Percentiles rank a stretch among this genome's conserved stretches.
Conservation (phyloP, 2,329 filamentous ascomycete genomes). For the Sporothrix globosa region DNA sequence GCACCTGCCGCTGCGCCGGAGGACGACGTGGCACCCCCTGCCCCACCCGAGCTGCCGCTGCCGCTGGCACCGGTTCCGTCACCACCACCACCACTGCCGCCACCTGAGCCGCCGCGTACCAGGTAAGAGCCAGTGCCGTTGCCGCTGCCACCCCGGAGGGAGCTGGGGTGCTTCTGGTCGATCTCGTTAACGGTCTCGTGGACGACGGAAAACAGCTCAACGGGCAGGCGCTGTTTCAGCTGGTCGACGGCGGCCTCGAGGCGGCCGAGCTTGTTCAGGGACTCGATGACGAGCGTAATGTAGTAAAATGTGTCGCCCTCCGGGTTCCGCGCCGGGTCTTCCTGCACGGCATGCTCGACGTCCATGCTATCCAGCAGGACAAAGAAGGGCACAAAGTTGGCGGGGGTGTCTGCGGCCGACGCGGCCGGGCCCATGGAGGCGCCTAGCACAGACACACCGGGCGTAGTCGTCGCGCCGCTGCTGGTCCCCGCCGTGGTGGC, state of each 20-base stretch:
- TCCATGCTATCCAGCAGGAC: constrained; percentile 64
- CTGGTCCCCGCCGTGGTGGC: background rate
- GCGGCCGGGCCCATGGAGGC: constrained; percentile 24
- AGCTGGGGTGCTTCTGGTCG: constrained; percentile 87
- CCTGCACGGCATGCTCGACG: constrained; percentile 65
- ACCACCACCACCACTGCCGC: background rate
- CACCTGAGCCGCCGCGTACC: constrained; percentile 51
- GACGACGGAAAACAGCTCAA: constrained; percentile 91
- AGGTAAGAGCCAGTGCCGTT: background rate
- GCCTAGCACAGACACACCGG: background rate
- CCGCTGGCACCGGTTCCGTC: constrained; percentile 2
- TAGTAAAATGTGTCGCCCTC: constrained; percentile 96
- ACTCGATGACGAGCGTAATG: constrained; percentile 82
- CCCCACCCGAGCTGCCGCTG: constrained; percentile 41
- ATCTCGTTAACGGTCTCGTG: constrained; percentile 95
- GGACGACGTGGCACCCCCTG: constrained; percentile 41
- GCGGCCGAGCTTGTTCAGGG: constrained; percentile 84
- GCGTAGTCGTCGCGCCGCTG: background rate
- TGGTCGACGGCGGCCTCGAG: constrained; percentile 85
- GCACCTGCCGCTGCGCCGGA: background rate
- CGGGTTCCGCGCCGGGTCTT: constrained; percentile 90
- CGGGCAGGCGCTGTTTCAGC: constrained; percentile 88
- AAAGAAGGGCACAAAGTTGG: constrained; percentile 59
- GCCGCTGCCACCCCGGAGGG: constrained; percentile 61
- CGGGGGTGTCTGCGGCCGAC: constrained; percentile 48